These are phyloP conservation scores for Stereocaulon alpinum DNA, from an alignment of 495 filamentous ascomycete genomes.

Conservation along the genomic window DNA sequence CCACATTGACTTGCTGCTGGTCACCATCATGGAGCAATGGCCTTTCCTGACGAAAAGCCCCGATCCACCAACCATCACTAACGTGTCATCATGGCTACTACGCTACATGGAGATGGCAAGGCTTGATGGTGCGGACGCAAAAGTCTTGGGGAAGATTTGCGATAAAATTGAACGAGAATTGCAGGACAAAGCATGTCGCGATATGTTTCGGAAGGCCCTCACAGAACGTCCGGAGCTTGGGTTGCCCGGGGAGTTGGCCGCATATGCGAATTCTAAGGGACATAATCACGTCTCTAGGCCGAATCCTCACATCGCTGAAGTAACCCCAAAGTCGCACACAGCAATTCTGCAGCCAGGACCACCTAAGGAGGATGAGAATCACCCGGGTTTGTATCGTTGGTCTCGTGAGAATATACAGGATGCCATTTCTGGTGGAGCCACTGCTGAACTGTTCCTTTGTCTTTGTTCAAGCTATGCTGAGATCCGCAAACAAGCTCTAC, in stretches of 20 bases:
- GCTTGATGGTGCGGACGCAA: neutral
- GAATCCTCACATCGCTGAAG: neutral
- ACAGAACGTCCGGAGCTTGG: conserved; percentile 8
- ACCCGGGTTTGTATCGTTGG: conserved; percentile 55
- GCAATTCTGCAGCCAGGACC: conserved; percentile 4
- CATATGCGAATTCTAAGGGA: neutral
- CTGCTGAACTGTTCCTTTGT: conserved; percentile 57
- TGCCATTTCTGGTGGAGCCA: conserved; percentile 60
- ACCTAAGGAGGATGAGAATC: conserved; percentile 37
- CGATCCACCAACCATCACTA: conserved; percentile 28
- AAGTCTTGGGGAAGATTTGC: conserved; percentile 32
- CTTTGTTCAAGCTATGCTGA: conserved; percentile 62
- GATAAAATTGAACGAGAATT: conserved; percentile 8
- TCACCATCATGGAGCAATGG: conserved; percentile 67
- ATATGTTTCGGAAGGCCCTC: conserved; percentile 7
- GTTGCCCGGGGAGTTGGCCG: neutral
- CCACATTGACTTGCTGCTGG: conserved; percentile 43
- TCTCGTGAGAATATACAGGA: conserved; percentile 60
- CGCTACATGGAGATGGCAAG: conserved; percentile 27
- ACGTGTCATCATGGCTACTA: conserved; percentile 47
- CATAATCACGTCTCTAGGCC: neutral
- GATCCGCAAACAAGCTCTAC: conserved; percentile 66
- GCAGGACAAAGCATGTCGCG: conserved; percentile 8
- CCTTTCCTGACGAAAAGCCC: conserved; percentile 50
- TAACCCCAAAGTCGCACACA: neutral